Percentiles rank a stretch among this genome's conserved stretches.
phyloP scores from a whole-genome alignment of 2,329 filamentous ascomycete genomes.

The Aspergillus novoparasiticus region DNA sequence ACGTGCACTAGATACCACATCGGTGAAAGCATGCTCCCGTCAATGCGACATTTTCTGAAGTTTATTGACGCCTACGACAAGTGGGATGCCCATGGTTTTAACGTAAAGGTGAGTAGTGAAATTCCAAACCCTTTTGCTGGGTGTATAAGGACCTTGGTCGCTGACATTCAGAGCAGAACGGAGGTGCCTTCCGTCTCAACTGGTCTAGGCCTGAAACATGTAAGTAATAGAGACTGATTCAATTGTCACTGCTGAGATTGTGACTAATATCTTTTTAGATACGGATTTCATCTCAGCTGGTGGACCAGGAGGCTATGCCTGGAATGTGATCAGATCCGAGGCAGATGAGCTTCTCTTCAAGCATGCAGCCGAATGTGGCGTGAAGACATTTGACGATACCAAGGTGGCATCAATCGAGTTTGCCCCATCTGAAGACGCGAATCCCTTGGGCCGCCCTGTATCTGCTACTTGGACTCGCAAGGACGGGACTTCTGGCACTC shows the following conservation, averaged over 20 bases:
- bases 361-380: conserved; percentile 30
- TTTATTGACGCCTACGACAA: conserved; percentile 22
- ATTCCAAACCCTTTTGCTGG: too few species aligned
- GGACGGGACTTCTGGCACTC: neutral
- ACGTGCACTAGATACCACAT: conserved; percentile 32
- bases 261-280: neutral
- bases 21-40: conserved; percentile 36
- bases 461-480: conserved; percentile 5
- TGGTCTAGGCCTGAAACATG: neutral
- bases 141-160: neutral
- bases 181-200: conserved; percentile 3
- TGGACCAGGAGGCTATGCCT: conserved; percentile 27
- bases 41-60: conserved; percentile 40
- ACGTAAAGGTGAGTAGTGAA: neutral
- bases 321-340: conserved; percentile 35
- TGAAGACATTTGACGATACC: conserved; percentile 14
- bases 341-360: conserved; percentile 31
- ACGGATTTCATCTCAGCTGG: conserved; percentile 29
- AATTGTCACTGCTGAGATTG: too few species aligned
- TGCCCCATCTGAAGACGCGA: neutral
- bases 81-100: conserved; percentile 3
- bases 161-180: neutral
- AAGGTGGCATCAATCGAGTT: conserved; percentile 8
- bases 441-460: neutral
- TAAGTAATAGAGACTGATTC: neutral